Evolutionary conservation across 2,329 filamentous ascomycete genomes (phyloP), one percentile per base, ranked within the genome.

Genomic region (Stenocarpella maydis): DNA sequence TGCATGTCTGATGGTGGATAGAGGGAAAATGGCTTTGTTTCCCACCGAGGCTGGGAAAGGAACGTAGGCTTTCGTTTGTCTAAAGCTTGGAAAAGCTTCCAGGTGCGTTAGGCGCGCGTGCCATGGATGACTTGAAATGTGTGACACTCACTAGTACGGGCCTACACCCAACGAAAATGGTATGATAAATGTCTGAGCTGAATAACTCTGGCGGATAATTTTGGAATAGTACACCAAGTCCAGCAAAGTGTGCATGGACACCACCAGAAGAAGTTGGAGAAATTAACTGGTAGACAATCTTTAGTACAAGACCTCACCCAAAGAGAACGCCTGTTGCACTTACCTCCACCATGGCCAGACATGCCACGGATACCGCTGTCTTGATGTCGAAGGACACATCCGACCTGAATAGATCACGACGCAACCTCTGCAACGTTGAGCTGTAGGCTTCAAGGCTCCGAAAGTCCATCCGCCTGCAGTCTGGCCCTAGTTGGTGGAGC

Each of bases 121-220:
- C n/a, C n/a, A 19, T n/a, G 34, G 26, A 19, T 31, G 17, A 41
- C 34, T 58, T 15, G 14, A 26, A 24, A 24, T 41, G n/a, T 17
- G 15, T 10, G n/a, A n/a, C 3, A 41, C 53, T 26, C 53, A 58
- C 53, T 4, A 58, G 34, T 8, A 58, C 39, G 10, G 34, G n/a
- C 21, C 53, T 58, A 26, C 53, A 58, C 3, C 53, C 53, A n/a
- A 58, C 53, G 37, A 58, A 58, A 41, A 58, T 58, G 21, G 34
- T 26, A 21, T 58, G 53, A 19, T 41, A 58, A 19, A 41, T n/a
- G 8, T 58, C 53, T 12, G 37, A 58, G 14, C 53, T 58, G 53
- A 58, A 58, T 21, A 58, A 41, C 10, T 58, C 21, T 14, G 53
- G 53, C 14, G 34, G 53, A 19, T 26, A 58, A n/a, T 41, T 26